These are phyloP conservation scores for Tremellales sp. DNA, from an alignment of 1,284 basidiomycete species.

Conservation along the genomic window DNA sequence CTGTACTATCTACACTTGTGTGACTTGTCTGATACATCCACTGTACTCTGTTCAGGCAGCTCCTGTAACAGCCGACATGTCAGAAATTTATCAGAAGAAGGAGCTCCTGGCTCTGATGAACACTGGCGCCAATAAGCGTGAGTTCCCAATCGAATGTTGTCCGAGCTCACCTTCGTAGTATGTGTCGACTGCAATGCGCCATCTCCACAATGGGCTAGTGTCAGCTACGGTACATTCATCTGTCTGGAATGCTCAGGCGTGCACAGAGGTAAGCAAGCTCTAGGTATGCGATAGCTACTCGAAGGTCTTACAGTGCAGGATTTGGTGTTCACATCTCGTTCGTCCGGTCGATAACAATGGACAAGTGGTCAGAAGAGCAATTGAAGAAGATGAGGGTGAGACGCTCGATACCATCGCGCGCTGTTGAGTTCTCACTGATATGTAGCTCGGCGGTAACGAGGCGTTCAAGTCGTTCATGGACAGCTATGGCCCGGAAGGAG, in stretches of 20 bases:
- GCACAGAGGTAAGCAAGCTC: constrained; percentile 63
- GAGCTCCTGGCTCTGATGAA: constrained; percentile 65
- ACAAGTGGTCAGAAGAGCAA: constrained; percentile 89
- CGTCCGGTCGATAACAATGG: constrained; percentile 90
- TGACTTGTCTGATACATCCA: too few species aligned
- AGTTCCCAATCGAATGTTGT: constrained; percentile 10
- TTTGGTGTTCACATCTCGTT: constrained; percentile 59
- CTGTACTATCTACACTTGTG: too few species aligned
- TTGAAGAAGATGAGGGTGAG: constrained; percentile 80
- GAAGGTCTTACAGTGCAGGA: constrained; percentile 16
- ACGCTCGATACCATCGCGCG: constrained; percentile 1
- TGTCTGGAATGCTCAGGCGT: constrained; percentile 86
- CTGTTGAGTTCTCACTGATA: constrained; percentile 1
- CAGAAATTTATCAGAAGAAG: constrained; percentile 62
- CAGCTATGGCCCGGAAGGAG: constrained; percentile 68
- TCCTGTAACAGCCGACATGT: constrained; percentile 56
- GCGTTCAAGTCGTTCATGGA: constrained; percentile 74
- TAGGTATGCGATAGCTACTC: neutral
- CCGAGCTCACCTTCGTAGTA: constrained; percentile 30
- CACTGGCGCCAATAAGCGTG: constrained; percentile 65
- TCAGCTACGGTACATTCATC: constrained; percentile 66
- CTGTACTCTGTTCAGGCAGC: too few species aligned
- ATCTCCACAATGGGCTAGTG: constrained; percentile 86
- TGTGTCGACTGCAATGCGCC: constrained; percentile 80
- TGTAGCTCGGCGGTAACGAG: constrained; percentile 75